These are phyloP conservation scores for Salvia miltiorrhiza DNA, from an alignment of 257 asterid species.

Conservation along the genomic window DNA sequence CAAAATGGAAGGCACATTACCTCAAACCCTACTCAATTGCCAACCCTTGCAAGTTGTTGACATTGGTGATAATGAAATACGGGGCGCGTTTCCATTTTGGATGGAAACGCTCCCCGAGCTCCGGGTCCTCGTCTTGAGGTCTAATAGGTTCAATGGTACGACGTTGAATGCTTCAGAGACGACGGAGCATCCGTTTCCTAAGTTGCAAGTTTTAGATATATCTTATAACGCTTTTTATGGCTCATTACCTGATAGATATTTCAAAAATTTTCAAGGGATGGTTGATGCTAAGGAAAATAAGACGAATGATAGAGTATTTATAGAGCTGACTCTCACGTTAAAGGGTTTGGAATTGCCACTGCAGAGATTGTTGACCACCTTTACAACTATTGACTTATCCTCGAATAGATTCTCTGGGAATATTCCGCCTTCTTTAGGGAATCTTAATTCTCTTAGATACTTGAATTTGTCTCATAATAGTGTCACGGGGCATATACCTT, in stretches of 20 bases:
- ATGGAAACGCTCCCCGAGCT: not conserved
- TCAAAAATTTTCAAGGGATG: not conserved
- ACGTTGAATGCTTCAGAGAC: not conserved
- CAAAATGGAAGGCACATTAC: not conserved
- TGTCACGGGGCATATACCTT: not conserved
- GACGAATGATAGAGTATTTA: not conserved
- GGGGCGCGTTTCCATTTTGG: not conserved
- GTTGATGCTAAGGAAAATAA: not conserved
- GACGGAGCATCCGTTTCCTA: not conserved
- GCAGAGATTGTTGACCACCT: not conserved
- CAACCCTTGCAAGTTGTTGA: not conserved
- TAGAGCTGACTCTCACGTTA: not conserved
- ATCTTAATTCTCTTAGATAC: not conserved
- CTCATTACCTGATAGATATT: not conserved
- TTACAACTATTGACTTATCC: not conserved
- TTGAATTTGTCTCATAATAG: not conserved
- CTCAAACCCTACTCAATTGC: not conserved
- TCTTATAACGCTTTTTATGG: not conserved
- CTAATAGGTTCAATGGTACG: not conserved
- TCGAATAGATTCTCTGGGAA: not conserved
- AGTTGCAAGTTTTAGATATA: conserved; percentile 2
- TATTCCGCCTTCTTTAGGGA: conserved; percentile 2
- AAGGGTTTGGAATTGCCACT: not conserved
- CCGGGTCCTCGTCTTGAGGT: not conserved
- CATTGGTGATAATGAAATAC: not conserved